Evolutionary conservation across 2,329 filamentous ascomycete species (phyloP).

Genomic region (Penicillium janthinellum): DNA sequence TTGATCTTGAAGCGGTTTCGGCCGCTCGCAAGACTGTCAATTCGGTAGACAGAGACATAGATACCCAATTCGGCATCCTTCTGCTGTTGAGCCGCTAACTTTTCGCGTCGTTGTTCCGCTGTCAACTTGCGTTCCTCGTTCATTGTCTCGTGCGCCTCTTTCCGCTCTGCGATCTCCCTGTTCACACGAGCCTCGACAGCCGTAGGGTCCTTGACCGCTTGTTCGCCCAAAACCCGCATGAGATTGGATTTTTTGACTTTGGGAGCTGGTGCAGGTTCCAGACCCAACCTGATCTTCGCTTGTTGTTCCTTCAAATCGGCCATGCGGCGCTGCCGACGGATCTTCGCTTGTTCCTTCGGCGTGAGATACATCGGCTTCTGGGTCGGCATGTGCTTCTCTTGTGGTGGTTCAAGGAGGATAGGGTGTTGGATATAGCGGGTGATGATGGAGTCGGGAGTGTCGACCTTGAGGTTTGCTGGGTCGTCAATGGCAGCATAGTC

Average conservation of each 20-base stretch:
- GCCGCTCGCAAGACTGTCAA: constrained; percentile 85
- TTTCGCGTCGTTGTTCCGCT: constrained; percentile 83
- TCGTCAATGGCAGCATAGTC: constrained; percentile 73
- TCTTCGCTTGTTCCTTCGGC: constrained; percentile 84
- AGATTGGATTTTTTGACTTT: constrained; percentile 98
- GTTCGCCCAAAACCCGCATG: constrained; percentile 93
- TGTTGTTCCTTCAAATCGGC: constrained; percentile 94
- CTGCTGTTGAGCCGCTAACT: constrained; percentile 78
- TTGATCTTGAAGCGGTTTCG: constrained; percentile 92
- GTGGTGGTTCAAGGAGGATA: constrained; percentile 84
- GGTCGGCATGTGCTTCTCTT: constrained; percentile 76
- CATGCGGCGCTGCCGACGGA: constrained; percentile 85
- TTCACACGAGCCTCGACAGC: constrained; percentile 95
- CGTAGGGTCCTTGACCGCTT: constrained; percentile 92
- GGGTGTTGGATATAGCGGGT: constrained; percentile 93
- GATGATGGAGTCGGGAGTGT: constrained; percentile 79
- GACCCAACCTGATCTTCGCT: constrained; percentile 88
- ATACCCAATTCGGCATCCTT: constrained; percentile 87
- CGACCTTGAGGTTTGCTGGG: constrained; percentile 68
- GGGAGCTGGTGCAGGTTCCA: constrained; percentile 85
- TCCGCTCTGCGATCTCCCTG: constrained; percentile 84
- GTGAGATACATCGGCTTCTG: constrained; percentile 93
- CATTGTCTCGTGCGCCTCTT: constrained; percentile 71
- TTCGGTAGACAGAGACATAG: constrained; percentile 82
- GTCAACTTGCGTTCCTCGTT: constrained; percentile 88